Evolutionary conservation across 2,329 filamentous ascomycete species (phyloP).

Genomic region (Hymenoscyphus linearis): DNA sequence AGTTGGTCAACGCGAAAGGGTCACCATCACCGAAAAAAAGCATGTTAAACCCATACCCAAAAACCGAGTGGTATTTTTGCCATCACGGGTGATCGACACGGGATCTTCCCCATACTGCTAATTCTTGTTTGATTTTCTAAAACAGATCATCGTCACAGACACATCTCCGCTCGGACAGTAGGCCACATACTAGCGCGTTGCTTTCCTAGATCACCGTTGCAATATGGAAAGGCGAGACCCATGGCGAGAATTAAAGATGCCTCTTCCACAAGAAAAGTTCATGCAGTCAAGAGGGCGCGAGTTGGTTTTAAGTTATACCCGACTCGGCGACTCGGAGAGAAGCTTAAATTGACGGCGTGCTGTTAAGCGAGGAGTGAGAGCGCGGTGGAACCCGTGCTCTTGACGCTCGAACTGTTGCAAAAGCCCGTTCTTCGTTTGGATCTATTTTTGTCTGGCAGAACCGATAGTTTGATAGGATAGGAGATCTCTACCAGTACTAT

Average conservation of each 20-base stretch:
- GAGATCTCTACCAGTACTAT: not conserved
- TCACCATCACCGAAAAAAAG: not conserved
- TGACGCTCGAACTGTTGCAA: not conserved
- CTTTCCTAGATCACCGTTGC: not conserved
- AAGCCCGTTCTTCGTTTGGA: not conserved
- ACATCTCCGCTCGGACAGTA: not conserved
- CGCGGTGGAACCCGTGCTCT: not conserved
- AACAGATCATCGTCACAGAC: conserved; percentile 2
- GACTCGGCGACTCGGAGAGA: not conserved
- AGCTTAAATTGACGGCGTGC: not conserved
- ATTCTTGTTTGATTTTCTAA: conserved; percentile 1
- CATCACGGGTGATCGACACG: not conserved
- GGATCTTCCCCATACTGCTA: not conserved
- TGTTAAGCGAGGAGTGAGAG: not conserved
- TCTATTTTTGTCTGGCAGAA: not conserved
- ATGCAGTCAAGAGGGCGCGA: not conserved
- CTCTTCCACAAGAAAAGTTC: not conserved
- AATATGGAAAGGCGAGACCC: not conserved
- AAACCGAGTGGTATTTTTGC: not conserved
- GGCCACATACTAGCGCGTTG: not conserved
- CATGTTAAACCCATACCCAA: not conserved
- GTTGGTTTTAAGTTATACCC: not conserved
- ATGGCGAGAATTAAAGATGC: not conserved
- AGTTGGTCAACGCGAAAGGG: not conserved
- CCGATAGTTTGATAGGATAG: not conserved